Base-by-base conservation (phyloP, 2,329 filamentous ascomycete genomes). In the Arthroderma sp. region DNA sequence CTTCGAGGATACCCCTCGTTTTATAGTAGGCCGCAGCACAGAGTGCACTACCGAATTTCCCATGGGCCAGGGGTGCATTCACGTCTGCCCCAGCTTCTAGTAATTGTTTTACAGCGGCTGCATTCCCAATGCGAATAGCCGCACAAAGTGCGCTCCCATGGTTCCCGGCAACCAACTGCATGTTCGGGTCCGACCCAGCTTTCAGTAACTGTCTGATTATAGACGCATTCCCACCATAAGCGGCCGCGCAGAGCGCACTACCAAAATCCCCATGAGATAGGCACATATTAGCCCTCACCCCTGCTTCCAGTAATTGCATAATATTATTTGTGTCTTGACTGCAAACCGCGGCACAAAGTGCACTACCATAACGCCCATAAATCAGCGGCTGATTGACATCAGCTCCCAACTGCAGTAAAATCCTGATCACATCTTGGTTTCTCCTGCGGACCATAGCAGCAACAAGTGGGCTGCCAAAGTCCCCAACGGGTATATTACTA, bases 151-250 rank as follows among this genome's bases (percentile, higher is more conserved):
- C 32, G 32, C 32, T 34, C 8, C 40, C 38, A 39, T 51, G 38
- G 15, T 22, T 22, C 36, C 33, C 32, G 22, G 10, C 22, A 5
- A 10, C 30, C 6, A 41, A 5, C 27, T 39, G 10, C 22, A 37
- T 31, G 29, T 43, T 43, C 7, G 55, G 44, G 40, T 57, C 51
- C 4, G 55, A 55, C 7, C 53, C 53, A 15, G 40, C 7, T 8
- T 44, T 28, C 29, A 49, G 29, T 30, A 49, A 40, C 9, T 45
- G 27, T 44, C 45, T 34, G 2, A 8, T 9, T 34, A 34, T 34
- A 34, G 32, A 34, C 8, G 11, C 32, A 34, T 11, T 9, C 11
- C 8, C 8, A 34, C 11, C 3, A 9, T 8, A 34, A 9, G 32
- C 32, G 8, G 36, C 36, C n/a, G 29, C 40, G 8, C n/a, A 7